Base-by-base conservation (phyloP, 306 rosid species). In the Hylodesmum podocarpum region DNA sequence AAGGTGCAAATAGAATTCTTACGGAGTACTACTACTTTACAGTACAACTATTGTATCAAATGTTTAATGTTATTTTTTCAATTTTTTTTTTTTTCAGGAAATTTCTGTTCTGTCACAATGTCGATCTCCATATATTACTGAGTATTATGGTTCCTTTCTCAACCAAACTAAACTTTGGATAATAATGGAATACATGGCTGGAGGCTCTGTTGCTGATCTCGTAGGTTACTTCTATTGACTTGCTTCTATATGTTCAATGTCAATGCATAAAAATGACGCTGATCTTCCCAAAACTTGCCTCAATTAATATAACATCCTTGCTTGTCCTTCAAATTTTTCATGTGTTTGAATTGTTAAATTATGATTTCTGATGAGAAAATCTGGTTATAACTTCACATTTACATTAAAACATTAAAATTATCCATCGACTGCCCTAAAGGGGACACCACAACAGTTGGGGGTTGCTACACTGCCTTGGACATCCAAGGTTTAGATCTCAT, bases 101-200 rank as follows among this genome's bases (percentile, higher is more conserved):
- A 93, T 93, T 84, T 89, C 97, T 73, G 98, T 93, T 78, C 81
- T 93, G 84, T 89, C 93, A 80, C 97, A 91, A 89, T 93, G 98
- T 66, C 93, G 98, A 84, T 93, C 88, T 80, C 88, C 87, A 15
- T 89, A 91, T 81, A 93, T 93, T 67, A 93, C 98, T 33, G 98
- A 91, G 85, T 93, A 93, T 59, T 91, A 93, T 67, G 98, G 97
- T 82, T 91, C 98, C 78, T 91, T 84, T 88, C 96, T 93, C 82
- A 84, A 93, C 81, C 92, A 93, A 90, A 93, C 98, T 19, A 93
- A 91, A 78, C 88, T 93, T 66, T 91, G 98, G 98, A 93, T 93
- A 74, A 91, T 93, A 86, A 93, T 93, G 98, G 98, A 93, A 70
- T 93, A 88, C 91, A 93, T 93, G 98, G 98, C 97, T 49, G 97